Conservation (phyloP, 2,329 filamentous ascomycete genomes). For the Ophiocordyceps unilateralis region DNA sequence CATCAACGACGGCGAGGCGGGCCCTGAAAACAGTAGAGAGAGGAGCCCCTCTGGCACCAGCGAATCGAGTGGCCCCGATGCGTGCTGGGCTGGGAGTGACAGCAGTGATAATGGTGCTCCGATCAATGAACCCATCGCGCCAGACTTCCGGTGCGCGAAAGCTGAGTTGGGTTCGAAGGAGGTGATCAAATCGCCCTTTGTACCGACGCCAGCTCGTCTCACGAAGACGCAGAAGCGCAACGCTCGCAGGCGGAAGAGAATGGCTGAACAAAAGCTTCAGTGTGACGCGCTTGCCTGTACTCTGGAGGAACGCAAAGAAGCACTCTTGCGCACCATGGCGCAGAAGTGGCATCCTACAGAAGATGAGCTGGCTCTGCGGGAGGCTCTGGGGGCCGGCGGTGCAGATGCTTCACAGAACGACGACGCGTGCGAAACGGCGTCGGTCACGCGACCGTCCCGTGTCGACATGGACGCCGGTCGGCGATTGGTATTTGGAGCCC, state of each 20-base stretch:
- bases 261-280: conserved; percentile 6
- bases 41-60: conserved; percentile 1
- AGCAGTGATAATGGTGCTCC: neutral
- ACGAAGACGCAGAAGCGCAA: conserved; percentile 33
- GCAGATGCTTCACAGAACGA: conserved; percentile 1
- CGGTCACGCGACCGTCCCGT: conserved; percentile 1
- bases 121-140: neutral
- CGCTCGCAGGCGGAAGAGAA: conserved; percentile 25
- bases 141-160: neutral
- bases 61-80: conserved; percentile 4
- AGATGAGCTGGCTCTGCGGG: neutral
- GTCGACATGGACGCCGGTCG: conserved; percentile 41
- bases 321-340: conserved; percentile 14
- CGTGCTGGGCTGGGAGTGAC: conserved; percentile 1
- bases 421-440: neutral
- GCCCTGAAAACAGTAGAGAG: conserved; percentile 1
- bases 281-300: neutral
- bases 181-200: neutral
- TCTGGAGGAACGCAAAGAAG: conserved; percentile 18
- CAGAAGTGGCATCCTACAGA: neutral
- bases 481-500: conserved; percentile 53
- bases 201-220: neutral
- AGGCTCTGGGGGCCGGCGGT: neutral
- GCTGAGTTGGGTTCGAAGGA: neutral
- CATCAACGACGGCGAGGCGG: neutral